A percentile compares a stretch with the other conserved stretches of the same genome.
Evolutionary conservation across 805 yeast species (phyloP).

Genomic region (Debaryomyces prosopidis): DNA sequence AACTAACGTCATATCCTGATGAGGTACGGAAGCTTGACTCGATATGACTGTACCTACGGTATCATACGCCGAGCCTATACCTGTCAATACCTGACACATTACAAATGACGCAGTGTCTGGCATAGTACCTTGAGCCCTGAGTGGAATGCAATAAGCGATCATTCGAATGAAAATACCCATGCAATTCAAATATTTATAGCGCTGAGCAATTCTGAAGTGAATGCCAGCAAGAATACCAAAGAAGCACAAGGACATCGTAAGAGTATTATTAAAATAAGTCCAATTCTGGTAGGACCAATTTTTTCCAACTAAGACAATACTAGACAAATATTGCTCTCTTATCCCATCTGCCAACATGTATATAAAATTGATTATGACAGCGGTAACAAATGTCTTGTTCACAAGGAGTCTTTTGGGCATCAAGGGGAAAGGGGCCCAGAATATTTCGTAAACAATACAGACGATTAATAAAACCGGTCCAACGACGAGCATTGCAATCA

Average conservation of each 20-base stretch:
- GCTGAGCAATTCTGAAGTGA: slow-evolving; percentile 30
- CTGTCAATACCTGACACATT: slow-evolving; percentile 31
- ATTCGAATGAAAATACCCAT: slow-evolving; percentile 33
- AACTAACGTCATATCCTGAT: slow-evolving; percentile 41
- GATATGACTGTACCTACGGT: slow-evolving; percentile 38
- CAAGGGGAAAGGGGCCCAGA: slow-evolving; percentile 33
- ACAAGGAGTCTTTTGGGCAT: slow-evolving; percentile 29
- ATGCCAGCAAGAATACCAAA: slow-evolving; percentile 39
- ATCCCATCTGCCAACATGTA: slow-evolving; percentile 29
- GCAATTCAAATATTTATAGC: slow-evolving; percentile 35
- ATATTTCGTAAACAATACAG: slow-evolving; percentile 36
- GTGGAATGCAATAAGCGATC: slow-evolving; percentile 28
- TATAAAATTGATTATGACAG: slow-evolving; percentile 32
- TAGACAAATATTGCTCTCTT: slow-evolving; percentile 29
- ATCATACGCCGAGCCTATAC: slow-evolving; percentile 41
- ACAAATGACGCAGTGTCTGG: slow-evolving; percentile 26
- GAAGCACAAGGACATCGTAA: slow-evolving; percentile 35
- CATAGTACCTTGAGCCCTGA: slow-evolving; percentile 16
- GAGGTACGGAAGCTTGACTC: slow-evolving; percentile 44
- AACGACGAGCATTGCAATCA: slow-evolving; percentile 45
- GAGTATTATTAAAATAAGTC: slow-evolving; percentile 38
- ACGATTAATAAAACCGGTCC: slow-evolving; percentile 36
- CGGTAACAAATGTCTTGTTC: slow-evolving; percentile 37
- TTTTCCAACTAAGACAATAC: slow-evolving; percentile 30
- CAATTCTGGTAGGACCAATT: slow-evolving; percentile 32